Percentiles rank a stretch among this genome's conserved stretches.
Evolutionary conservation across 139 green algal species (phyloP).

Genomic region (Astrephomene gubernaculifera): DNA sequence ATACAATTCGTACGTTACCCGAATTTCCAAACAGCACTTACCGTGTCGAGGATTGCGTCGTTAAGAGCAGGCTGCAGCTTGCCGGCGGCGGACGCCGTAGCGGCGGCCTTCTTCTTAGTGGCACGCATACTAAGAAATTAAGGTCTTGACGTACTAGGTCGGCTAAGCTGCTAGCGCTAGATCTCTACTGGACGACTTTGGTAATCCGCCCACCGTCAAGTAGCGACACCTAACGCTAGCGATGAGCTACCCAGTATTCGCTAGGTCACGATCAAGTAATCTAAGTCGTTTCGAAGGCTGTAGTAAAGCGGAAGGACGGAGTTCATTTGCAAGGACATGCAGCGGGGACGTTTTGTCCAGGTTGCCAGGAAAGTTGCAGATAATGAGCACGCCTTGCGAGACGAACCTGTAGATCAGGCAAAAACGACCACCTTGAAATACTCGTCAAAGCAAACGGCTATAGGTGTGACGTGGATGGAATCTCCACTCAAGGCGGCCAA

Average conservation of each 20-base stretch:
- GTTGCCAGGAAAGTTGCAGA: constrained; percentile 3
- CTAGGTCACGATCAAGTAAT: background rate
- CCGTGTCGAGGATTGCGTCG: constrained; percentile 3
- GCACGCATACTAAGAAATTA: background rate
- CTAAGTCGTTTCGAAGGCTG: background rate
- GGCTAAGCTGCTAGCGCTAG: background rate
- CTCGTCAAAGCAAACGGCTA: no score
- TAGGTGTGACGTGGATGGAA: no score
- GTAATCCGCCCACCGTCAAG: background rate
- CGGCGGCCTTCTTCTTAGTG: background rate
- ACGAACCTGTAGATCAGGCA: constrained; percentile 9
- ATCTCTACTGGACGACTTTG: background rate
- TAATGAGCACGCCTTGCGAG: no score
- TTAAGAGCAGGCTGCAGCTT: background rate
- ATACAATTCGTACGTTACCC: no score
- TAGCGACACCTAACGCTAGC: background rate
- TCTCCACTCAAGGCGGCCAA: no score
- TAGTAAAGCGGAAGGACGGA: background rate
- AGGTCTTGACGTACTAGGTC: background rate
- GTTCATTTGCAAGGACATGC: background rate
- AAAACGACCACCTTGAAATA: no score
- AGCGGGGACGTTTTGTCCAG: background rate
- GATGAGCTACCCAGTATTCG: background rate
- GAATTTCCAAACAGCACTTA: no score
- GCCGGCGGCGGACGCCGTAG: background rate